A percentile compares a stretch with the other conserved stretches of the same genome.
Conservation (phyloP, 208 protist species). For the Endotrypanum monterogeii region DNA sequence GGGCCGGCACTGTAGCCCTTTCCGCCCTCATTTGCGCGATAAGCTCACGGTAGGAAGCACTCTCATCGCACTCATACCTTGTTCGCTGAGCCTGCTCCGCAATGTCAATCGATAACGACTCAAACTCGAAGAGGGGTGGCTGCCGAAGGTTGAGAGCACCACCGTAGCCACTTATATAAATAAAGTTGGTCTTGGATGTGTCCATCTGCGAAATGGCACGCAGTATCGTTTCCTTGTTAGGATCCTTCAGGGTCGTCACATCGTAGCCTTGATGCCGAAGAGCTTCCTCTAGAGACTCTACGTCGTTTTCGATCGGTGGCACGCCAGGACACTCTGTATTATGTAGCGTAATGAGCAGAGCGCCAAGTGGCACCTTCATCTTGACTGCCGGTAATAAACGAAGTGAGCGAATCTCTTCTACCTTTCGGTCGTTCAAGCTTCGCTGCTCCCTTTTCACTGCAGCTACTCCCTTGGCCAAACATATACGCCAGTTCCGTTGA, state of each 20-base stretch:
- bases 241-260: constrained; percentile 62
- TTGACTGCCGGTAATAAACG: constrained; percentile 71
- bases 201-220: constrained; percentile 63
- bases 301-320: constrained; percentile 44
- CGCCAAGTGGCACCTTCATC: constrained; percentile 60
- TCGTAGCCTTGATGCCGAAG: constrained; percentile 78
- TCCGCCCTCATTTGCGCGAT: constrained; percentile 39
- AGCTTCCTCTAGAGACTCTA: constrained; percentile 43
- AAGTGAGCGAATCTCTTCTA: constrained; percentile 77
- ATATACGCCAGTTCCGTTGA: constrained; percentile 78
- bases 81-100: constrained; percentile 60
- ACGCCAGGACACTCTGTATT: constrained; percentile 46
- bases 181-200: constrained; percentile 64
- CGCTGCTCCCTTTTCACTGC: constrained; percentile 36
- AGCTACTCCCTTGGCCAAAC: constrained; percentile 48
- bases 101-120: constrained; percentile 61
- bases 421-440: constrained; percentile 59
- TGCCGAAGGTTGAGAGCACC: constrained; percentile 71
- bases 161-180: constrained; percentile 89
- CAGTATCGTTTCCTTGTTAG: constrained; percentile 46
- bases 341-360: constrained; percentile 78
- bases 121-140: constrained; percentile 59
- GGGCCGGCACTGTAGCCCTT: constrained; percentile 30
- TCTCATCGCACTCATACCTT: constrained; percentile 46
- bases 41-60: constrained; percentile 35